phyloP scores from a whole-genome alignment of 306 rosid species.

The Sicyos baderoa region DNA sequence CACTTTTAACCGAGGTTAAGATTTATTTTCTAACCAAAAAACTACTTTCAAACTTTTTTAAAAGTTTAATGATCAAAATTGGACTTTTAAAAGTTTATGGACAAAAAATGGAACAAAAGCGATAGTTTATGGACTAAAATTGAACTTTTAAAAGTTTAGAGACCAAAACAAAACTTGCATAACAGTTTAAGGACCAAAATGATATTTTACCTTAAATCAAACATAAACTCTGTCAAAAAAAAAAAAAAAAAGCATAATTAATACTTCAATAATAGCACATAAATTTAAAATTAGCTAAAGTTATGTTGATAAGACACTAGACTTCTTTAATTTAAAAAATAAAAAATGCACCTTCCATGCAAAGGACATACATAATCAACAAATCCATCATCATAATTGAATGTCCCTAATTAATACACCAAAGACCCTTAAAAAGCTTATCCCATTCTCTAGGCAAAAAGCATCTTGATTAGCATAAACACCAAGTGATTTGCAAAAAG shows the following conservation, averaged over 20 bases:
- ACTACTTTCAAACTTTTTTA: too few relatives aligned
- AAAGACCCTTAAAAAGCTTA: not conserved
- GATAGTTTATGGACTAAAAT: too few relatives aligned
- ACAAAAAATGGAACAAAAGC: too few relatives aligned
- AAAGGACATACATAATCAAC: not conserved
- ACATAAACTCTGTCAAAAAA: too few relatives aligned
- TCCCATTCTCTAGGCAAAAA: not conserved
- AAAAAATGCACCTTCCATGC: not conserved
- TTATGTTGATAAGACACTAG: not conserved
- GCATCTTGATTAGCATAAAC: not conserved
- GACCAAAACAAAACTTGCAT: too few relatives aligned
- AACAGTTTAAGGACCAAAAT: too few relatives aligned
- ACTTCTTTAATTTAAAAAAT: not conserved
- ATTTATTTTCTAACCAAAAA: too few relatives aligned
- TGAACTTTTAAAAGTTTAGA: too few relatives aligned
- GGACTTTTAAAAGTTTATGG: too few relatives aligned
- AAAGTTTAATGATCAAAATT: too few relatives aligned
- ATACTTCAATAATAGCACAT: not conserved
- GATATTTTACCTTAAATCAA: too few relatives aligned
- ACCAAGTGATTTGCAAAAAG: not conserved
- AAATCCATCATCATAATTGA: not conserved
- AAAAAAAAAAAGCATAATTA: not conserved
- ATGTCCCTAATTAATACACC: not conserved
- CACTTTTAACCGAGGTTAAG: too few relatives aligned
- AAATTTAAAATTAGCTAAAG: not conserved